phyloP scores from a whole-genome alignment of 2,329 filamentous ascomycete genomes.

The Paraphaeosphaeria sporulosa region DNA sequence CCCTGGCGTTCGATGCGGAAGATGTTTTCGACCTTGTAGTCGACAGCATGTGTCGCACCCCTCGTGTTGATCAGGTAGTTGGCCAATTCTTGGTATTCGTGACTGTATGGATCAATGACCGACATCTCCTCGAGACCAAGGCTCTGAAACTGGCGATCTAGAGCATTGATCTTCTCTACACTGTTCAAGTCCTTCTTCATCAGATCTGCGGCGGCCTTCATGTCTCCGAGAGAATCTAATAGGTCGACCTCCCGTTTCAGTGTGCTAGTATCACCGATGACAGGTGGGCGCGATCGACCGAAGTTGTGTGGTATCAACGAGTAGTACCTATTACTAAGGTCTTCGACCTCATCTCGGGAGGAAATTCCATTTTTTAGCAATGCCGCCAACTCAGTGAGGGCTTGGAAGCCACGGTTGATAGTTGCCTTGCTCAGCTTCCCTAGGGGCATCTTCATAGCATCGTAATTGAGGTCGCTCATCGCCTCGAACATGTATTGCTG shows the following conservation, averaged over 20 bases:
- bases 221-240: slow-evolving; percentile 81
- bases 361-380: slow-evolving; percentile 67
- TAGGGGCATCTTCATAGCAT: slow-evolving; percentile 78
- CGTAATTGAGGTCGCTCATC: slow-evolving; percentile 74
- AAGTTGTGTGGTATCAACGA: slow-evolving; percentile 83
- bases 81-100: slow-evolving; percentile 71
- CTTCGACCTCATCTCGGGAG: slow-evolving; percentile 60
- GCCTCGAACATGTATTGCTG: slow-evolving; percentile 71
- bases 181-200: slow-evolving; percentile 70
- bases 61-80: slow-evolving; percentile 72
- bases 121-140: slow-evolving; percentile 81
- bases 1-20: slow-evolving; percentile 82
- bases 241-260: slow-evolving; percentile 82
- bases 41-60: slow-evolving; percentile 70
- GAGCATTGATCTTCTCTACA: slow-evolving; percentile 62
- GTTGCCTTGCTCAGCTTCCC: slow-evolving; percentile 85
- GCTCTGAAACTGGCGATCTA: slow-evolving; percentile 76
- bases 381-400: slow-evolving; percentile 76
- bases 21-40: slow-evolving; percentile 73
- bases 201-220: slow-evolving; percentile 82
- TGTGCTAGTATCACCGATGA: slow-evolving; percentile 64
- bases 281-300: slow-evolving; percentile 74
- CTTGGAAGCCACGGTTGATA: slow-evolving; percentile 76
- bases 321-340: slow-evolving; percentile 80
- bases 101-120: slow-evolving; percentile 63